A percentile compares a stretch with the other conserved stretches of the same genome.
phyloP scores from a whole-genome alignment of 768 basidiomycete species.

The Kwoniella heveanensis region DNA sequence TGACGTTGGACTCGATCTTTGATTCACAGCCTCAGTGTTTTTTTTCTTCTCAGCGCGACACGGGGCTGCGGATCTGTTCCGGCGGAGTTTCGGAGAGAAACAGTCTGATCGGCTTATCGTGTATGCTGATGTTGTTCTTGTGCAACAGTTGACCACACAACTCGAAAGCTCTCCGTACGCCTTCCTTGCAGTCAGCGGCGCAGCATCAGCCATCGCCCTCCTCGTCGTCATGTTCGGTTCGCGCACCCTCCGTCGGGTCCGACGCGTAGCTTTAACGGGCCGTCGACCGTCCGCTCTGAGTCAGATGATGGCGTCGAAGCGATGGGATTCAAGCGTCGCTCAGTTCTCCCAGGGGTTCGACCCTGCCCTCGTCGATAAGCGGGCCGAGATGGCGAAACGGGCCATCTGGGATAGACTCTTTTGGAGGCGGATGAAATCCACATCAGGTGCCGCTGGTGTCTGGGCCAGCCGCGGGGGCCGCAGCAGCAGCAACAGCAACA shows the following conservation, averaged over 20 bases:
- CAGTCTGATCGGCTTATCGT: too few species aligned
- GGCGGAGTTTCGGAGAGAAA: too few species aligned
- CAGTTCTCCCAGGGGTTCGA: slow-evolving; percentile 23
- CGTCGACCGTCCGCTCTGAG: slow-evolving; percentile 9
- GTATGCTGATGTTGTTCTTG: too few species aligned
- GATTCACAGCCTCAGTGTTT: slow-evolving; percentile 1
- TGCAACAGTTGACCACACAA: slow-evolving; percentile 68
- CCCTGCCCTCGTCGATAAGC: slow-evolving; percentile 16
- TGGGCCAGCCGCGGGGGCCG: not conserved
- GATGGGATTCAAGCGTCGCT: slow-evolving; percentile 23
- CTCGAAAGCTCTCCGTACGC: slow-evolving; percentile 74
- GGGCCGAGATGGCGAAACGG: slow-evolving; percentile 14
- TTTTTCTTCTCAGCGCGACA: too few species aligned
- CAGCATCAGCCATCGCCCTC: slow-evolving; percentile 65
- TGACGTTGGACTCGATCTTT: not conserved
- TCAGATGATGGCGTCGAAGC: slow-evolving; percentile 12
- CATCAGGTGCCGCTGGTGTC: not conserved
- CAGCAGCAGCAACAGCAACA: too few species aligned
- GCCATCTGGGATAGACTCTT: slow-evolving; percentile 26
- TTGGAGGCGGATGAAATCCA: slow-evolving; percentile 12
- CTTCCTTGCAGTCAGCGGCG: slow-evolving; percentile 68
- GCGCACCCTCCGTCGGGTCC: slow-evolving; percentile 60
- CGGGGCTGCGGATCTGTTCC: too few species aligned
- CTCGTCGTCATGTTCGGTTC: slow-evolving; percentile 69
- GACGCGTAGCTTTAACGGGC: slow-evolving; percentile 52